Conservation (phyloP, 768 basidiomycete genomes). For the Lentinus tigrinus region DNA sequence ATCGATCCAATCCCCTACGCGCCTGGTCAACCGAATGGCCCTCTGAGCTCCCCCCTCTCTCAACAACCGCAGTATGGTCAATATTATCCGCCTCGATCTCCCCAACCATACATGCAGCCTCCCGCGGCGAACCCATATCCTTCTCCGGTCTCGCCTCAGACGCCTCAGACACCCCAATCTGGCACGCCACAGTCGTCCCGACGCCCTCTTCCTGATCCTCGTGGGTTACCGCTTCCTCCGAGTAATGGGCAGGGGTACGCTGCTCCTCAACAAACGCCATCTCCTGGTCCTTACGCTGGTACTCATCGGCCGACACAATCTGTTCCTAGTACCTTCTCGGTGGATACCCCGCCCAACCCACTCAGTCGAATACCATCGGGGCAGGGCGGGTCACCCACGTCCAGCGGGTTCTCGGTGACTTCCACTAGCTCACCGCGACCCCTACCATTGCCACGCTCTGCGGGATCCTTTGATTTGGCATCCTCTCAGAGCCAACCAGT, state of each 20-base stretch:
- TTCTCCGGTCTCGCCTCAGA: constrained; percentile 13
- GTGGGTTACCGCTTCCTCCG: constrained; percentile 11
- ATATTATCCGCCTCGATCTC: constrained; percentile 5
- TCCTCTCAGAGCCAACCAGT: background rate
- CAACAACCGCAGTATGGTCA: constrained; percentile 12
- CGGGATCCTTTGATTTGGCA: constrained; percentile 11
- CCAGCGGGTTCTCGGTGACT: constrained; percentile 4
- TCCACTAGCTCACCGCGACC: constrained; percentile 16
- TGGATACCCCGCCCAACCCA: background rate
- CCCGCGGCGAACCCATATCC: constrained; percentile 7
- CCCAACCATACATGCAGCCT: background rate
- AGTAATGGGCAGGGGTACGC: constrained; percentile 15
- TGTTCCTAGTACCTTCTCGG: constrained; percentile 11
- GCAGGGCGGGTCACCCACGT: constrained; percentile 1
- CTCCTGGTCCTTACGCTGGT: constrained; percentile 8
- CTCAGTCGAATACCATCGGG: background rate
- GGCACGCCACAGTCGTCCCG: constrained; percentile 5
- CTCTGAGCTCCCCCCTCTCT: background rate
- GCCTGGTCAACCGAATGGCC: background rate
- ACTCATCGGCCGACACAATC: constrained; percentile 16
- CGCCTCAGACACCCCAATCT: background rate
- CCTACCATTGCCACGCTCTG: constrained; percentile 18
- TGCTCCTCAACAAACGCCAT: constrained; percentile 16
- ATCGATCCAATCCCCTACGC: background rate
- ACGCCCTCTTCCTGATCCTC: constrained; percentile 24